These are phyloP conservation scores for Yamadazyma mexicana DNA, from an alignment of 1,139 yeast species.

Conservation along the genomic window DNA sequence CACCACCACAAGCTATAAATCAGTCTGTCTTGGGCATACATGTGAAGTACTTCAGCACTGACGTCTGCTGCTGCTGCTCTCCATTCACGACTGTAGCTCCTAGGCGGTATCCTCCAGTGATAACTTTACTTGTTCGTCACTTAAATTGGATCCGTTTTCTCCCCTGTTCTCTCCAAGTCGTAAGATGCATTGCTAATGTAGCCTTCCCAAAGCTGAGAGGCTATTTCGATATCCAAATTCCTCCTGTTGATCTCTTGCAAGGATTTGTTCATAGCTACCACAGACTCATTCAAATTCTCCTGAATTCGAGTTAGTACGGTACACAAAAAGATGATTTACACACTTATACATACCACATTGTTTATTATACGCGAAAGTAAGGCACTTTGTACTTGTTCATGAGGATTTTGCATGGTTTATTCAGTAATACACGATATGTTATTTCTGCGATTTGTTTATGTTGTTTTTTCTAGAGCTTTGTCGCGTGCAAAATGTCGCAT, in stretches of 20 bases:
- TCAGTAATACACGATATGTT: not conserved
- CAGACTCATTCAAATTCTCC: conserved; percentile 74
- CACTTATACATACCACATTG: conserved; percentile 63
- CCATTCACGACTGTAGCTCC: no score
- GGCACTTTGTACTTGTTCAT: conserved; percentile 82
- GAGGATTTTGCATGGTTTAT: conserved; percentile 78
- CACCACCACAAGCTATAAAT: no score
- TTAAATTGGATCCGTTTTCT: conserved; percentile 53
- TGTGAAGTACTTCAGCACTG: not conserved
- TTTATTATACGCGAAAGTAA: conserved; percentile 73
- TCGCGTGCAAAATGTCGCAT: not conserved
- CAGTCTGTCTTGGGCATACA: no score
- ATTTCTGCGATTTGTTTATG: not conserved
- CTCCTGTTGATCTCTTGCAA: conserved; percentile 63
- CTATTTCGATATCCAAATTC: conserved; percentile 69
- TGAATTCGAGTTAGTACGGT: conserved; percentile 17
- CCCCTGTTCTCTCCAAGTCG: conserved; percentile 71
- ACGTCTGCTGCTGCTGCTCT: not conserved
- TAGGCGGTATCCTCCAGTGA: no score
- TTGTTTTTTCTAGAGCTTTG: not conserved
- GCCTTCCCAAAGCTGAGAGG: conserved; percentile 81
- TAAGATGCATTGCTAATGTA: conserved; percentile 72
- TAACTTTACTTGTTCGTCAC: not conserved
- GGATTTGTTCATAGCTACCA: conserved; percentile 59
- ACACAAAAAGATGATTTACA: no score